Conservation (phyloP, 371 early-diverging fungal genomes). For the Mortierella sp. region DNA sequence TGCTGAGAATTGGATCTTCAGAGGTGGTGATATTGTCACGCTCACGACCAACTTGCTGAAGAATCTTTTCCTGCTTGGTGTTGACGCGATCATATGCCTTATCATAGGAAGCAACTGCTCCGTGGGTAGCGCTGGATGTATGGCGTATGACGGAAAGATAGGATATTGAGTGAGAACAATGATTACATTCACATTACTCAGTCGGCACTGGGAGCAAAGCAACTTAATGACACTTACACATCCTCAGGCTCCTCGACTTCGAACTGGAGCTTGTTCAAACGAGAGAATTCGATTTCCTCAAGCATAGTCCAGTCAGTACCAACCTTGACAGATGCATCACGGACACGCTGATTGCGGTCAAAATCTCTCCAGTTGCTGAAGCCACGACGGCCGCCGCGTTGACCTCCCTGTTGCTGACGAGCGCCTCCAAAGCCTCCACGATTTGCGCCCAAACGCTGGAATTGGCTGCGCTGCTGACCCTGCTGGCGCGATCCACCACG, state of each 20-base stretch:
- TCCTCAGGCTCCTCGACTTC: constrained; percentile 83
- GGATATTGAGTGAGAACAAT: not conserved
- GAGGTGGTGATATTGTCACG: constrained; percentile 85
- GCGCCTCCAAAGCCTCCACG: constrained; percentile 56
- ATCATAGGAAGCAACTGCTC: constrained; percentile 84
- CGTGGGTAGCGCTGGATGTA: constrained; percentile 67
- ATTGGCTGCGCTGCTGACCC: constrained; percentile 59
- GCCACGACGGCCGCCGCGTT: constrained; percentile 59
- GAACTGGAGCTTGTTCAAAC: constrained; percentile 87
- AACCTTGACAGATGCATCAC: constrained; percentile 91
- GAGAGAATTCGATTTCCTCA: constrained; percentile 95
- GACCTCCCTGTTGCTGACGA: constrained; percentile 58
- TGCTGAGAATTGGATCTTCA: constrained; percentile 83
- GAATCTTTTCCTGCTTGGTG: constrained; percentile 82
- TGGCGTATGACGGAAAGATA: not conserved
- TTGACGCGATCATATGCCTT: constrained; percentile 89
- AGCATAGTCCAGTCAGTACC: constrained; percentile 92
- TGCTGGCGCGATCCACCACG: constrained; percentile 60
- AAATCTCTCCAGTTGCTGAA: constrained; percentile 52
- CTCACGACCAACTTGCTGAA: constrained; percentile 78
- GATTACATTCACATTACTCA: not conserved
- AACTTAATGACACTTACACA: constrained; percentile 64
- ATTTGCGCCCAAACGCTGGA: constrained; percentile 56
- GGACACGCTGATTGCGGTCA: constrained; percentile 74
- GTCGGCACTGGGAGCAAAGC: not conserved